Conservation (phyloP, 2,329 filamentous ascomycete species). For the Piedraia hortae region DNA sequence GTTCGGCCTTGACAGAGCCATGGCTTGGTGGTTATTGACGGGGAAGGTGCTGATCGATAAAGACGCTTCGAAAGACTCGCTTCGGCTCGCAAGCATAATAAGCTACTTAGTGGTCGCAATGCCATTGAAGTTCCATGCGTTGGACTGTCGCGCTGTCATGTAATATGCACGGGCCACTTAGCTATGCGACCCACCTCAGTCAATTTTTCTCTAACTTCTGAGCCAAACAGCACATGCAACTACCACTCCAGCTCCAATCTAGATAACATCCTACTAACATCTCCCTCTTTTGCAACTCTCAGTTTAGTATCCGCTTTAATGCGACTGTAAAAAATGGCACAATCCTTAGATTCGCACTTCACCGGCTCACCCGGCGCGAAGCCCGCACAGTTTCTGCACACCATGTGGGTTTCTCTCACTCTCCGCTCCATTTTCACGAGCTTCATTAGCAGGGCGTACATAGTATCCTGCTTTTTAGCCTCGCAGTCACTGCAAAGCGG, state of each 20-base stretch:
- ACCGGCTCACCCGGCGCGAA: conserved; percentile 48
- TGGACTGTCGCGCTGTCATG: no score
- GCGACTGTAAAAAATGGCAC: conserved; percentile 67
- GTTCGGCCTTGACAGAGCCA: conserved; percentile 3
- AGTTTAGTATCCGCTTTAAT: conserved; percentile 30
- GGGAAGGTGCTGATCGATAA: neutral
- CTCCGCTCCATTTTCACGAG: conserved; percentile 36
- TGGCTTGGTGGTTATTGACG: neutral
- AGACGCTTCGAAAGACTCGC: neutral
- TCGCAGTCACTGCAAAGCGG: conserved; percentile 32
- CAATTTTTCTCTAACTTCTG: no score
- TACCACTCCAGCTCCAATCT: no score
- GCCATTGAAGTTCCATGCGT: no score
- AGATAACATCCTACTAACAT: no score
- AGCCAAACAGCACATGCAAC: no score
- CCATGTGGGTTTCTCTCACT: conserved; percentile 32
- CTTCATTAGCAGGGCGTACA: conserved; percentile 34
- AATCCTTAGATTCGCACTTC: conserved; percentile 73
- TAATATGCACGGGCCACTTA: no score
- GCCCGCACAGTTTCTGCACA: conserved; percentile 61
- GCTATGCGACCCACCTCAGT: no score
- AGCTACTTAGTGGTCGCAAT: no score
- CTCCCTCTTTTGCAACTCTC: conserved; percentile 14
- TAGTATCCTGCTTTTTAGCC: conserved; percentile 26
- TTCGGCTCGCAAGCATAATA: neutral